Percentiles rank a stretch among this genome's conserved stretches.
phyloP scores from a whole-genome alignment of 805 yeast species.

The Wickerhamomyces bisporus region DNA sequence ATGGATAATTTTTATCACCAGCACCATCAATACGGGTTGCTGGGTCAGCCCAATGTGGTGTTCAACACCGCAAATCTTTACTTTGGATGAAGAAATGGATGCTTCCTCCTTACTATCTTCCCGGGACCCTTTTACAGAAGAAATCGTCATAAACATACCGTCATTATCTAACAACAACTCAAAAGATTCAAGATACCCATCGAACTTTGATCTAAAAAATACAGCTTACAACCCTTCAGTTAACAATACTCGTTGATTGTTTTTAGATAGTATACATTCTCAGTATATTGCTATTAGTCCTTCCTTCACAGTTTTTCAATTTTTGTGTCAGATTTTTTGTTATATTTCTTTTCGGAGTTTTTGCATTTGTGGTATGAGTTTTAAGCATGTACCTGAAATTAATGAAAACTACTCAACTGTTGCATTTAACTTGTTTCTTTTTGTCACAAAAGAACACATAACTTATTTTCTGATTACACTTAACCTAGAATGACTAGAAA shows the following conservation, averaged over 20 bases:
- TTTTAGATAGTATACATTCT: too few species aligned
- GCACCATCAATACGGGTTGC: slow-evolving; percentile 13
- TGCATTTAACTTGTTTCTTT: too few species aligned
- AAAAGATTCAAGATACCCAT: neutral
- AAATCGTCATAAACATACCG: neutral
- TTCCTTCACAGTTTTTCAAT: too few species aligned
- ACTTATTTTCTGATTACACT: too few species aligned
- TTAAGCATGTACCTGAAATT: neutral
- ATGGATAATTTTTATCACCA: slow-evolving; percentile 31
- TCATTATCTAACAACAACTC: neutral
- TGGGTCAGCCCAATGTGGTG: slow-evolving; percentile 51
- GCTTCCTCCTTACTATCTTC: neutral
- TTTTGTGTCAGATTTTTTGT: too few species aligned
- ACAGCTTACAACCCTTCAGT: neutral
- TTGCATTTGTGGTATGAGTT: neutral
- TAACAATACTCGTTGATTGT: neutral
- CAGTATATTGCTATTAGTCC: too few species aligned
- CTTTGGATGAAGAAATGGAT: slow-evolving; percentile 4
- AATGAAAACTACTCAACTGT: too few species aligned
- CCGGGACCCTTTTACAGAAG: slow-evolving; percentile 1
- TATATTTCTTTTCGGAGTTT: neutral
- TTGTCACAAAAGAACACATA: too few species aligned
- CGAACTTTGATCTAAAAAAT: neutral
- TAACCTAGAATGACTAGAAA: too few species aligned
- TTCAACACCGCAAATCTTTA: slow-evolving; percentile 35